A percentile compares a stretch with the other conserved stretches of the same genome.
phyloP scores from a whole-genome alignment of 2,329 filamentous ascomycete genomes.

The Lecanicillium sp. region DNA sequence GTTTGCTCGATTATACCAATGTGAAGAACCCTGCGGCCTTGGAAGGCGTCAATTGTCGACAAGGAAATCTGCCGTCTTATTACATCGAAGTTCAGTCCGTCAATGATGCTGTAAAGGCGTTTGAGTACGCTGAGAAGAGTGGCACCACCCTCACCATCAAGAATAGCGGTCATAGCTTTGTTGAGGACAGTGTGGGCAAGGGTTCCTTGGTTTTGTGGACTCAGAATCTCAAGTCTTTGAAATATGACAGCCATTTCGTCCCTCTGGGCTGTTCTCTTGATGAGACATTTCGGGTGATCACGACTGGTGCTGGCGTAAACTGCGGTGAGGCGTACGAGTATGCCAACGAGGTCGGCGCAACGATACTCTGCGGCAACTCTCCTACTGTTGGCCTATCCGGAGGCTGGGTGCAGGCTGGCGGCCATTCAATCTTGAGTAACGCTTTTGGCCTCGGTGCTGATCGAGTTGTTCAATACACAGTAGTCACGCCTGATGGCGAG shows the following conservation, averaged over 20 bases:
- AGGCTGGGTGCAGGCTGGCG: conserved; percentile 27
- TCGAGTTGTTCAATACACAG: conserved; percentile 27
- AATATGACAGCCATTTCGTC: conserved; percentile 2
- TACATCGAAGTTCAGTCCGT: conserved; percentile 8
- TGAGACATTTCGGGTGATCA: conserved; percentile 3
- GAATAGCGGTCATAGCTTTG: conserved; percentile 6
- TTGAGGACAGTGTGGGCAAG: neutral
- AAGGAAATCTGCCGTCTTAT: conserved; percentile 11
- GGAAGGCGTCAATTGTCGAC: conserved; percentile 6
- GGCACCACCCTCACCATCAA: conserved; percentile 6
- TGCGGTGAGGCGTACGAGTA: conserved; percentile 9
- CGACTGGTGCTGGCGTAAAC: conserved; percentile 5
- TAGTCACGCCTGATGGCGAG: conserved; percentile 24
- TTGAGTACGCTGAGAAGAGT: conserved; percentile 5
- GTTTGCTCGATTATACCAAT: conserved; percentile 9
- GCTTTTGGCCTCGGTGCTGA: conserved; percentile 30
- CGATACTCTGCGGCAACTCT: conserved; percentile 7
- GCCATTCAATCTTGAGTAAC: conserved; percentile 24
- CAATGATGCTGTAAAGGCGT: conserved; percentile 9
- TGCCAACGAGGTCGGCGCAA: conserved; percentile 5
- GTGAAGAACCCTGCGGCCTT: conserved; percentile 3
- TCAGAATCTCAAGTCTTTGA: conserved; percentile 5
- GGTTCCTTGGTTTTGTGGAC: conserved; percentile 8
- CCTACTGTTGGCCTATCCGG: conserved; percentile 8
- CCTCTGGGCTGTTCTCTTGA: neutral